phyloP scores from a whole-genome alignment of 306 rosid species.

The Vigna angularis region DNA sequence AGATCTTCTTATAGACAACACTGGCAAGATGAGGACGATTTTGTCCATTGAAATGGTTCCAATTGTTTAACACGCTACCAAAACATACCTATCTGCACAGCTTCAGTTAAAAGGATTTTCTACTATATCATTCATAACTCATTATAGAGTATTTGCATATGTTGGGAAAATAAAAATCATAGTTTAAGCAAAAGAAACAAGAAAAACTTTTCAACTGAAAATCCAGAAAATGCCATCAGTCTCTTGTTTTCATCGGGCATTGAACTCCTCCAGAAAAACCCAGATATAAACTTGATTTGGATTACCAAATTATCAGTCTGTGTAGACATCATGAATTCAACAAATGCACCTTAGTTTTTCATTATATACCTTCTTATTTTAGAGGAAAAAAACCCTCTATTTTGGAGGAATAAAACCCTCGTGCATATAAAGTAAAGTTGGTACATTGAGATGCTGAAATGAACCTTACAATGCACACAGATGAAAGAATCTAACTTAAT shows the following conservation, averaged over 20 bases:
- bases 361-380: neutral
- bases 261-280: neutral
- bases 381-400: neutral
- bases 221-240: neutral
- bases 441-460: neutral
- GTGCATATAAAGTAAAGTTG: neutral
- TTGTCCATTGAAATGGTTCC: neutral
- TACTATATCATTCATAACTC: neutral
- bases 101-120: neutral
- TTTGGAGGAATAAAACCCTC: neutral
- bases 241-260: neutral
- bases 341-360: neutral
- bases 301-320: neutral
- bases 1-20: too few relatives aligned
- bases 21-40: too few relatives aligned
- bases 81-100: neutral
- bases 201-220: neutral
- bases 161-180: neutral
- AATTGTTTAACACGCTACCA: neutral
- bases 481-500: slow-evolving; percentile 1
- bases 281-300: neutral
- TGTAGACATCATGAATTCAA: neutral
- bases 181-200: neutral
- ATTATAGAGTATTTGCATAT: neutral
- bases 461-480: neutral